These are phyloP conservation scores for Epichloe sp. DNA, from an alignment of 2,329 filamentous ascomycete genomes.

Conservation along the genomic window DNA sequence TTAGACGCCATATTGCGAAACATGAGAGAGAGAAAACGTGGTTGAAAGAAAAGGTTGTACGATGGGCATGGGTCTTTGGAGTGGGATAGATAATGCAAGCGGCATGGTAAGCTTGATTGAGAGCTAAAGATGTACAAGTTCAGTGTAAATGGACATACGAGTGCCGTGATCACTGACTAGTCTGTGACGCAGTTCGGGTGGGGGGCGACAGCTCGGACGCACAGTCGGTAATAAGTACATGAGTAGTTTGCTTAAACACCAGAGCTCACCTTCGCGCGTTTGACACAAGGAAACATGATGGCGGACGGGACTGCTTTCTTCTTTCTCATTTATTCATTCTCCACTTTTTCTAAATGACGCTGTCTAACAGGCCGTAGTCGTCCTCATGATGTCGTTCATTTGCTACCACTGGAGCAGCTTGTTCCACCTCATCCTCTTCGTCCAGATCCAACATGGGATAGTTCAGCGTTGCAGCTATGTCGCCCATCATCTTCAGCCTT, in stretches of 20 bases:
- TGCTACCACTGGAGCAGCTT: constrained; percentile 1
- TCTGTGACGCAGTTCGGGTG: too few relatives aligned
- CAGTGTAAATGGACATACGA: too few relatives aligned
- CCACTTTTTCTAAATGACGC: constrained; percentile 17
- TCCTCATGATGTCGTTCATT: constrained; percentile 14
- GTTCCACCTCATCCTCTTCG: constrained; percentile 44
- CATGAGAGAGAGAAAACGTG: constrained; percentile 1
- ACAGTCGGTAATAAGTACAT: too few relatives aligned
- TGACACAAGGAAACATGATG: too few relatives aligned
- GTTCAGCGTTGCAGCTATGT: constrained; percentile 80
- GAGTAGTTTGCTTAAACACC: background rate
- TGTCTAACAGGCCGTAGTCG: constrained; percentile 18
- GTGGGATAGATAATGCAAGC: too few relatives aligned
- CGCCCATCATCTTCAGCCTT: constrained; percentile 68
- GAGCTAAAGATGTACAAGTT: too few relatives aligned
- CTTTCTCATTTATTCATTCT: too few relatives aligned
- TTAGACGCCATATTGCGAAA: constrained; percentile 30
- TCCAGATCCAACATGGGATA: constrained; percentile 78
- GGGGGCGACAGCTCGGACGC: too few relatives aligned
- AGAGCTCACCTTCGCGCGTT: too few relatives aligned
- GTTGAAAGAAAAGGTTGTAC: background rate
- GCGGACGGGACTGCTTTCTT: background rate
- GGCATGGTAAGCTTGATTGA: too few relatives aligned
- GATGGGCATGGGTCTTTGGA: too few relatives aligned
- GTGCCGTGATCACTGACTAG: too few relatives aligned